phyloP scores from a whole-genome alignment of 2,329 filamentous ascomycete species.

The Sphaceloma murrayae region DNA sequence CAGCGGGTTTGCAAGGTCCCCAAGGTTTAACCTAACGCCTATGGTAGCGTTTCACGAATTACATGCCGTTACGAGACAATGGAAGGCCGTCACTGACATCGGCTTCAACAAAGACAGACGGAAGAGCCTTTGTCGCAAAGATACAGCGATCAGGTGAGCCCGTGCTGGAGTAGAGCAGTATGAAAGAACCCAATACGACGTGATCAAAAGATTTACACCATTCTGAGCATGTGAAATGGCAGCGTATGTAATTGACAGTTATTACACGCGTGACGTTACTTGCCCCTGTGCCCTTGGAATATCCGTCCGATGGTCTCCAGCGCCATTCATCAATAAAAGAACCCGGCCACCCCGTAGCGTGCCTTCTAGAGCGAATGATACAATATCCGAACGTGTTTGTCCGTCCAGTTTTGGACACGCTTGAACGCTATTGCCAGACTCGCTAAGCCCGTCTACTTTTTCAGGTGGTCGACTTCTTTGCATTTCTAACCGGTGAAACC shows the following conservation, averaged over 20 bases:
- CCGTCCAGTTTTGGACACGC: constrained; percentile 13
- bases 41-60: constrained; percentile 3
- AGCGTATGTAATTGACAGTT: constrained; percentile 11
- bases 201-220: not conserved
- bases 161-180: no score
- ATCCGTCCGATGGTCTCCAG: not conserved
- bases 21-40: constrained; percentile 1
- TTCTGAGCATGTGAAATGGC: not conserved
- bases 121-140: no score
- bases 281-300: not conserved
- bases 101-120: no score
- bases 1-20: no score
- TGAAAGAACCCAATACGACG: no score
- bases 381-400: constrained; percentile 12
- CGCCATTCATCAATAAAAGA: not conserved
- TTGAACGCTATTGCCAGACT: constrained; percentile 4
- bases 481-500: not conserved
- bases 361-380: no score
- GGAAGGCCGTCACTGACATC: no score
- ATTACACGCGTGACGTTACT: not conserved
- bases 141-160: no score
- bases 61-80: no score
- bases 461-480: not conserved
- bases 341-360: no score
- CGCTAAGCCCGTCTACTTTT: not conserved